phyloP scores from a whole-genome alignment of 2,329 filamentous ascomycete species.

The Botrytis tulipae region DNA sequence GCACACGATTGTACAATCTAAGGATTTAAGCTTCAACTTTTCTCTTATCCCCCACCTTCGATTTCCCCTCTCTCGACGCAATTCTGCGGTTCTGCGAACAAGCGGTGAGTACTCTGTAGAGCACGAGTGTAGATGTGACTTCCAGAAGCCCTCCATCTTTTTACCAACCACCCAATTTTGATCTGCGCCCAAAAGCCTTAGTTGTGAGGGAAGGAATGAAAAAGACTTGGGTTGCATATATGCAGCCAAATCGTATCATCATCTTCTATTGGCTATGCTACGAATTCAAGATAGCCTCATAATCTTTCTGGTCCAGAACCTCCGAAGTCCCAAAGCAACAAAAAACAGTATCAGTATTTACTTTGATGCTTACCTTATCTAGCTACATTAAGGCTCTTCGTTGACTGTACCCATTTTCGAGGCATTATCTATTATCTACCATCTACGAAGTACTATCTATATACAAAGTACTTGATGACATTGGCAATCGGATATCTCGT shows the following conservation, averaged over 20 bases:
- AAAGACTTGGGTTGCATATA: slow-evolving; percentile 14
- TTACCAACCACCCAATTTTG: slow-evolving; percentile 9
- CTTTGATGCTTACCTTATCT: background rate
- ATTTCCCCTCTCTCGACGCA: background rate
- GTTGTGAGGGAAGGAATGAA: background rate
- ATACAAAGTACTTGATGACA: background rate
- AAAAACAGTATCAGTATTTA: background rate
- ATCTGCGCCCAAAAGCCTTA: background rate
- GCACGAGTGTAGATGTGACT: slow-evolving; percentile 4
- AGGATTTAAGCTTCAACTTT: background rate
- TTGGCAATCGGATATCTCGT: slow-evolving; percentile 8
- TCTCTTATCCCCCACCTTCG: slow-evolving; percentile 14
- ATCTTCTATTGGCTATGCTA: background rate
- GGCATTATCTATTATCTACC: background rate
- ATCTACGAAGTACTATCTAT: too few species aligned
- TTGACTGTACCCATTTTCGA: background rate
- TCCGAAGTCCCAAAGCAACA: background rate
- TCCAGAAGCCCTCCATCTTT: background rate
- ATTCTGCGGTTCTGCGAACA: slow-evolving; percentile 17
- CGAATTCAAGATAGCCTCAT: slow-evolving; percentile 18
- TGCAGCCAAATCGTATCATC: background rate
- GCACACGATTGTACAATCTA: background rate
- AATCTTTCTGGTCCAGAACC: slow-evolving; percentile 8
- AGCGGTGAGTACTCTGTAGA: slow-evolving; percentile 13
- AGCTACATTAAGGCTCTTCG: background rate